A percentile compares a stretch with the other conserved stretches of the same genome.
phyloP scores from a whole-genome alignment of 441 rosid genomes.

The Euphorbia celastroides region DNA sequence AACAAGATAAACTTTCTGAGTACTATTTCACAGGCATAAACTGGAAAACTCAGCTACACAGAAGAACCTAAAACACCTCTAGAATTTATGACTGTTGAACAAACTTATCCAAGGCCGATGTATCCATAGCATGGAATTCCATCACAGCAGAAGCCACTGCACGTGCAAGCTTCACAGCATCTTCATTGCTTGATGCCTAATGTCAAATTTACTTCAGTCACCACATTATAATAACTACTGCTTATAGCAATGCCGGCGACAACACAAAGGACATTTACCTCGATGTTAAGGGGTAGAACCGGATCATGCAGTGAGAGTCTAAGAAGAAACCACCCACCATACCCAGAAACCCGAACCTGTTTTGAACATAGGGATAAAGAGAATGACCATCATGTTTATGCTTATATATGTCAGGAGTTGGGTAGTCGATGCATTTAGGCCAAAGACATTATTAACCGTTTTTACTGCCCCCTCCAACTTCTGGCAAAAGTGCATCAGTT shows the following conservation, averaged over 20 bases:
- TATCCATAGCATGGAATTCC: slow-evolving; percentile 78
- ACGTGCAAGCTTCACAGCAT: slow-evolving; percentile 70
- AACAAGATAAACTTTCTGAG: neutral
- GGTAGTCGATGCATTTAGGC: no score
- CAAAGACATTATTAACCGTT: no score
- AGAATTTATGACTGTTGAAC: slow-evolving; percentile 32
- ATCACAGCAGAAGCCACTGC: slow-evolving; percentile 55
- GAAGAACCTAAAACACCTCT: neutral
- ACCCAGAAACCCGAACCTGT: slow-evolving; percentile 87
- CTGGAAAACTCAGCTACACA: neutral
- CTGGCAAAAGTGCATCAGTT: no score
- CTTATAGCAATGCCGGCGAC: slow-evolving; percentile 2
- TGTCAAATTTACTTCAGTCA: slow-evolving; percentile 2
- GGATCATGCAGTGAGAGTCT: slow-evolving; percentile 98
- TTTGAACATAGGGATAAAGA: neutral
- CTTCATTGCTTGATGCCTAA: slow-evolving; percentile 73
- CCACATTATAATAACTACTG: no score
- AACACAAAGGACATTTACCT: slow-evolving; percentile 40
- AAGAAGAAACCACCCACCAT: slow-evolving; percentile 97
- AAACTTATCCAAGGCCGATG: slow-evolving; percentile 66
- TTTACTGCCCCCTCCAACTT: no score
- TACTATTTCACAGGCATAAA: slow-evolving; percentile 7
- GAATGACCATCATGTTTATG: neutral
- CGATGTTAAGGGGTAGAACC: slow-evolving; percentile 97
- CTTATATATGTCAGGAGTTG: no score